Conservation (phyloP, 2,329 filamentous ascomycete genomes). For the Orbilia brochopaga region DNA sequence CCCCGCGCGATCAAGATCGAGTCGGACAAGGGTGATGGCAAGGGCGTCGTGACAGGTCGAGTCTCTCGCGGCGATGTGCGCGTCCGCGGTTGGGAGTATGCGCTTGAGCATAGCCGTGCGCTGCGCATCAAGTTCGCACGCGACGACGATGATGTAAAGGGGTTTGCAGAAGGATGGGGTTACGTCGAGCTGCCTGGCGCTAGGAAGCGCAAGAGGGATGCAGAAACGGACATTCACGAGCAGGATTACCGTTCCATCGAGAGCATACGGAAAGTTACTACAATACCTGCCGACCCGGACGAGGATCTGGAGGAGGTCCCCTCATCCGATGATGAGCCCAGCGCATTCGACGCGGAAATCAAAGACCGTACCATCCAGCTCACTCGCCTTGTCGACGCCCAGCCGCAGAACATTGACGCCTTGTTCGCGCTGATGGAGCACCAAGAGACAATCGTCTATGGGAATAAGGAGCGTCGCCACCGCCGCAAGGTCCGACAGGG, state of each 20-base stretch:
- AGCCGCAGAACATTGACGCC: slow-evolving; percentile 70
- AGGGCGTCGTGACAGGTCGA: slow-evolving; percentile 54
- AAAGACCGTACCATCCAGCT: slow-evolving; percentile 54
- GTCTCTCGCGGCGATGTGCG: slow-evolving; percentile 19
- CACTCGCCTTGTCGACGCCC: slow-evolving; percentile 65
- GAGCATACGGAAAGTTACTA: slow-evolving; percentile 29
- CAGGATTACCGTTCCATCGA: slow-evolving; percentile 44
- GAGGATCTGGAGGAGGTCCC: slow-evolving; percentile 39
- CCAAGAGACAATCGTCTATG: slow-evolving; percentile 70
- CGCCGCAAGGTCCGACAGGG: slow-evolving; percentile 61
- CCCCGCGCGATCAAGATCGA: slow-evolving; percentile 69
- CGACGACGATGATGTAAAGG: slow-evolving; percentile 47
- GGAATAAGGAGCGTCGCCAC: slow-evolving; percentile 56
- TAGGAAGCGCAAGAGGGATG: slow-evolving; percentile 29
- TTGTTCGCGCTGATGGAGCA: slow-evolving; percentile 83
- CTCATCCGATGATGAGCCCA: slow-evolving; percentile 32
- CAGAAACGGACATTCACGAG: not conserved
- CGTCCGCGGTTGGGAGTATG: slow-evolving; percentile 49
- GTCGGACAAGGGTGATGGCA: slow-evolving; percentile 60
- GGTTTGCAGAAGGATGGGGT: slow-evolving; percentile 52
- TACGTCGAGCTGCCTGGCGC: slow-evolving; percentile 52
- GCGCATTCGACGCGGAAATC: slow-evolving; percentile 31
- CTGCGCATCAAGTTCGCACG: slow-evolving; percentile 49
- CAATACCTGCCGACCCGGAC: slow-evolving; percentile 37
- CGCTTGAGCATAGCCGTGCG: slow-evolving; percentile 50